A percentile compares a stretch with the other conserved stretches of the same genome.
Conservation (phyloP, 2,329 filamentous ascomycete species). For the Xylaria hypoxylon region DNA sequence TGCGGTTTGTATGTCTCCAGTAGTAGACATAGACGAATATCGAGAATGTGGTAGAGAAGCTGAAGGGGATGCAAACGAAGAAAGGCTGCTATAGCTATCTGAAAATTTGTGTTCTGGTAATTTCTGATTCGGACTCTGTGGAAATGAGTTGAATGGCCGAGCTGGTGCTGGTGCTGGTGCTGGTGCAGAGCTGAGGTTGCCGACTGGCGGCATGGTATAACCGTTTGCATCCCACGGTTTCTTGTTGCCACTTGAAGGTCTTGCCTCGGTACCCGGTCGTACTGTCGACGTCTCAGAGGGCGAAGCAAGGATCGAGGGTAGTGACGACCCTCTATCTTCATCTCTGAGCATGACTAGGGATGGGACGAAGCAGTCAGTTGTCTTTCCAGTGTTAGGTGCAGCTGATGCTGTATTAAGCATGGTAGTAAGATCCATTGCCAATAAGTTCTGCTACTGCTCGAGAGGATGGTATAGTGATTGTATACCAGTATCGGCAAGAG, state of each 20-base stretch:
- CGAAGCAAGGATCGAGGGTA: constrained; percentile 49
- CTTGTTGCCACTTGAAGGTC: constrained; percentile 52
- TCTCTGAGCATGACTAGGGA: constrained; percentile 44
- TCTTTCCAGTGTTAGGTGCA: constrained; percentile 34
- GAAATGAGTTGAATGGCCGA: constrained; percentile 33
- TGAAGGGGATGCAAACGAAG: constrained; percentile 61
- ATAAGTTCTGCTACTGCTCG: constrained; percentile 38
- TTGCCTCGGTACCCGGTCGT: constrained; percentile 48
- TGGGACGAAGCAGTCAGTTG: constrained; percentile 37
- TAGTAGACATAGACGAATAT: constrained; percentile 65
- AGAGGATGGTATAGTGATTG: background rate
- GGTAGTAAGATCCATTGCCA: constrained; percentile 60
- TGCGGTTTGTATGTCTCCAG: constrained; percentile 56
- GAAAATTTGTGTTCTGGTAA: constrained; percentile 60
- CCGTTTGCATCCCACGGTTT: constrained; percentile 65
- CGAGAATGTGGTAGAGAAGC: constrained; percentile 63
- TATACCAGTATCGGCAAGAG: background rate
- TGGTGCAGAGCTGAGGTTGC: constrained; percentile 54
- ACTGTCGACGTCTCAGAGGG: constrained; percentile 42
- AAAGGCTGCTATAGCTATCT: constrained; percentile 65
- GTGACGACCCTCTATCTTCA: constrained; percentile 41
- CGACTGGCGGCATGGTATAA: constrained; percentile 59
- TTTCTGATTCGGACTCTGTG: constrained; percentile 49
- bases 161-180: background rate
- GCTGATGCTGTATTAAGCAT: constrained; percentile 55